Evolutionary conservation across 495 filamentous ascomycete genomes (phyloP).

Genomic region (Neurospora terricola): DNA sequence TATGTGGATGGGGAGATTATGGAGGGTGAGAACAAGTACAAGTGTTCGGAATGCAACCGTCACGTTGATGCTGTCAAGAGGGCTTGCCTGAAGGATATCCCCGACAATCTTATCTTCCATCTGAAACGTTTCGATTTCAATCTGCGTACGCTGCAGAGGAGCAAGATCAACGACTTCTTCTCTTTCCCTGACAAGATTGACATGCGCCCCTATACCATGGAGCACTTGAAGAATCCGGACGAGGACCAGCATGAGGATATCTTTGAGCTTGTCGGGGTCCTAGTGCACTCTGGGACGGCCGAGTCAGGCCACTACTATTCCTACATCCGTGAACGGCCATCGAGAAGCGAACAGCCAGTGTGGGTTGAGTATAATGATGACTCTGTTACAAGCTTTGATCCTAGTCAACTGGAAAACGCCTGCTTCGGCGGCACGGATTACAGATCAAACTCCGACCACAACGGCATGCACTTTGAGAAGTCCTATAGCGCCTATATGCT

Average conservation of each 20-base stretch:
- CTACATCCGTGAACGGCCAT: conserved; percentile 73
- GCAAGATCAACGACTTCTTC: conserved; percentile 95
- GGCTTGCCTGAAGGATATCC: conserved; percentile 86
- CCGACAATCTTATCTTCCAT: conserved; percentile 92
- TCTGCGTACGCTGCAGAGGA: conserved; percentile 67
- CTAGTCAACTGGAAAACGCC: conserved; percentile 53
- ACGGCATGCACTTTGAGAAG: conserved; percentile 47
- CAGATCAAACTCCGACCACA: conserved; percentile 32
- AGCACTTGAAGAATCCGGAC: conserved; percentile 62
- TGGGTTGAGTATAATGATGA: conserved; percentile 97
- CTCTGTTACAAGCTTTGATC: conserved; percentile 66
- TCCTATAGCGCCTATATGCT: conserved; percentile 92
- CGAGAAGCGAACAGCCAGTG: conserved; percentile 32
- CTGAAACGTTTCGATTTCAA: conserved; percentile 97
- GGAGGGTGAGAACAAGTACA: conserved; percentile 98
- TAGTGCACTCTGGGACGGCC: conserved; percentile 87
- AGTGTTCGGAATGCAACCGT: conserved; percentile 79
- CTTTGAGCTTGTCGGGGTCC: conserved; percentile 85
- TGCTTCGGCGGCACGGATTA: conserved; percentile 73
- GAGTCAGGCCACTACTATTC: conserved; percentile 98
- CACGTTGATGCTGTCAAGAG: conserved; percentile 93
- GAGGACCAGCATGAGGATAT: conserved; percentile 50
- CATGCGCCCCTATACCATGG: conserved; percentile 83
- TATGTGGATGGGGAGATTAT: conserved; percentile 95
- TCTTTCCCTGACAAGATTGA: conserved; percentile 76